Base-by-base conservation (phyloP, 805 yeast species). In the Hanseniaspora vineae region DNA sequence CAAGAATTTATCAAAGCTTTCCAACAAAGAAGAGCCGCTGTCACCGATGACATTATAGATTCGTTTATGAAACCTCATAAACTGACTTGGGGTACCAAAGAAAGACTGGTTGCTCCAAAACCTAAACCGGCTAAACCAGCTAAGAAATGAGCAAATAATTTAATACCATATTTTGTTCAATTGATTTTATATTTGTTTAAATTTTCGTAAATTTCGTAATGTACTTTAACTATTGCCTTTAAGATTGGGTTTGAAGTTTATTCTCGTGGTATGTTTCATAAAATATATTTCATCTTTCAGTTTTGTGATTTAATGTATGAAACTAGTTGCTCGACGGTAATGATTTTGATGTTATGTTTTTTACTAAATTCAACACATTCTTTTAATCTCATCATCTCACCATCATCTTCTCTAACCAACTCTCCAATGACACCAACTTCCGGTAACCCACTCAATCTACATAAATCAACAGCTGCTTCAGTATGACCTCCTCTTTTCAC, bases 351-450 rank as follows among this genome's bases (percentile, higher is more conserved):
- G 44, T 71, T 71, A 56, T 76, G 78, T 54, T 75, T 62, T 56
- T 74, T 63, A 42, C 84, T 73, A 60, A 92, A 92, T 57, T 69
- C 68, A 43, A 74, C 65, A 66, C 97, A 92, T 61, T 92, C 96
- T 52, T 80, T 83, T 52, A 88, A 70, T 63, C 98, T 80, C 81
- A 89, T 87, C 97, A 92, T 92, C 53, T 83, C 70, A 0, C 98
- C 98, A 59, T 92, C 97, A 44, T 79, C 83, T 54, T 88, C 97
- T 49, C 83, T 77, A 20, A 92, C 97, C 55, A 92, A 71, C 68
- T 92, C 99, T 65, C 97, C 85, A 56, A 92, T 90, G 35, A 84
- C 92, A 14, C 84, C 95, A 1, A 87, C 98, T 1, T 92, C 95
- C 52, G 77, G 76, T 55, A 84, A 70, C 0, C 87, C 88, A 6